These are phyloP conservation scores for Claviceps sp. DNA, from an alignment of 2,329 filamentous ascomycete genomes.

Conservation along the genomic window DNA sequence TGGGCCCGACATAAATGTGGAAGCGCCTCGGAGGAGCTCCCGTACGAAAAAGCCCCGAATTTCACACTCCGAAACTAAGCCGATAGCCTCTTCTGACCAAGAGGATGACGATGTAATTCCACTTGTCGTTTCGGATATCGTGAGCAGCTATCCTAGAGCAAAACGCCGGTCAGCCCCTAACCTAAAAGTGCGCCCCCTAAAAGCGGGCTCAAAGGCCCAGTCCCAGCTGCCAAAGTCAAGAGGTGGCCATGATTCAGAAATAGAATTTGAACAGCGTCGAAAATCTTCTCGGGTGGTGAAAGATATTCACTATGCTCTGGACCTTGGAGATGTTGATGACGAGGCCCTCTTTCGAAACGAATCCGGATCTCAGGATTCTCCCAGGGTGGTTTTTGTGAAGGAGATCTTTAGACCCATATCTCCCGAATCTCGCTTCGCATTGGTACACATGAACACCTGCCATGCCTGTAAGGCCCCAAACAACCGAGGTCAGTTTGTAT, in stretches of 20 bases:
- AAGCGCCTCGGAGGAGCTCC: constrained; percentile 7
- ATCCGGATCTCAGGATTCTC: constrained; percentile 27
- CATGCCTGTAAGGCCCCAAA: constrained; percentile 46
- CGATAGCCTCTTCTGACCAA: constrained; percentile 10
- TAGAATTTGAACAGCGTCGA: constrained; percentile 39
- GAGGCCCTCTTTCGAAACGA: constrained; percentile 40
- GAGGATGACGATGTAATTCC: constrained; percentile 20
- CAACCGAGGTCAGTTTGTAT: constrained; percentile 54
- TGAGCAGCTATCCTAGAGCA: constrained; percentile 9
- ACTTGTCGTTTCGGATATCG: constrained; percentile 25
- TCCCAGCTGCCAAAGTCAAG: constrained; percentile 10
- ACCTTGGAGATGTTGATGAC: constrained; percentile 43
- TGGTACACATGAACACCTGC: constrained; percentile 57
- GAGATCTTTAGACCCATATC: constrained; percentile 59
- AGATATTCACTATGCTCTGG: constrained; percentile 31
- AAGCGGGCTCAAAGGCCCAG: constrained; percentile 9
- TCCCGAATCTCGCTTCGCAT: constrained; percentile 51
- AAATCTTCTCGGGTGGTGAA: constrained; percentile 35
- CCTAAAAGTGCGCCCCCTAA: constrained; percentile 10
- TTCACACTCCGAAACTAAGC: background rate
- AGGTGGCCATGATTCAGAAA: constrained; percentile 26
- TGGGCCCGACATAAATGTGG: constrained; percentile 1
- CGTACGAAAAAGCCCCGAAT: constrained; percentile 2
- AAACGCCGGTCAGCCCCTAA: constrained; percentile 11
- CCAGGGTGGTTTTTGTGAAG: constrained; percentile 50